phyloP scores from a whole-genome alignment of 352 stramenopile species.

The Phytophthora brassicae region DNA sequence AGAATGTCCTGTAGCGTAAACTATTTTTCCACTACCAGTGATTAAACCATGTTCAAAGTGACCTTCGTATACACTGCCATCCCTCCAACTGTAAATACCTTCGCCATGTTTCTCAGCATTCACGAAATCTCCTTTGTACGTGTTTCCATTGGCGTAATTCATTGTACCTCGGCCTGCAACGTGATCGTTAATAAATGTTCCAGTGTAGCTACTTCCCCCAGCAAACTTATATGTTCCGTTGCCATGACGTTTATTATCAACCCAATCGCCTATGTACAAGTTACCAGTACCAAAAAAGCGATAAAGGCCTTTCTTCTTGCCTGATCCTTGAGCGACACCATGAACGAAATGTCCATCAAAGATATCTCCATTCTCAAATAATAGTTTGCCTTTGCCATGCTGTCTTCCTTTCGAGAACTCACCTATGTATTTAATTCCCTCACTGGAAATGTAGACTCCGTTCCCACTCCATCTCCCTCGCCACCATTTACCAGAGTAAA shows the following conservation, averaged over 20 bases:
- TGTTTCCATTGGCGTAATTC: constrained; percentile 84
- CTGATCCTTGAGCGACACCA: constrained; percentile 47
- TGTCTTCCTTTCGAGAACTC: constrained; percentile 56
- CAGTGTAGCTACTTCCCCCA: constrained; percentile 61
- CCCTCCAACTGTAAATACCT: constrained; percentile 63
- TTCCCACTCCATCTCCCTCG: constrained; percentile 51
- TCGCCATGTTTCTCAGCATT: constrained; percentile 69
- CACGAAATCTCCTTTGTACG: constrained; percentile 68
- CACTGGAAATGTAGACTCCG: constrained; percentile 67
- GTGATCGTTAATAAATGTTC: constrained; percentile 60
- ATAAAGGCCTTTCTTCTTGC: constrained; percentile 60
- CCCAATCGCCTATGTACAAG: constrained; percentile 70
- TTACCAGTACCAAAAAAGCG: constrained; percentile 68
- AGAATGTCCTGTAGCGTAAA: constrained; percentile 61
- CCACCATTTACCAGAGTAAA: constrained; percentile 79
- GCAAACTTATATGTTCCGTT: constrained; percentile 63
- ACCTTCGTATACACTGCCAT: constrained; percentile 80
- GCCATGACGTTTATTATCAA: constrained; percentile 71
- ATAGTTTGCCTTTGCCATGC: constrained; percentile 67
- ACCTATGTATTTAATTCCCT: constrained; percentile 71
- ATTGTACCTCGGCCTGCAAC: constrained; percentile 79
- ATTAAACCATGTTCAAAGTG: constrained; percentile 73
- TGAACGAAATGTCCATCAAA: constrained; percentile 75
- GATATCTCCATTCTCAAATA: constrained; percentile 77
- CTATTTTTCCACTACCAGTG: constrained; percentile 52